A percentile compares a stretch with the other conserved stretches of the same genome.
Conservation (phyloP, 2,329 filamentous ascomycete genomes). For the Xylariaceae sp. region DNA sequence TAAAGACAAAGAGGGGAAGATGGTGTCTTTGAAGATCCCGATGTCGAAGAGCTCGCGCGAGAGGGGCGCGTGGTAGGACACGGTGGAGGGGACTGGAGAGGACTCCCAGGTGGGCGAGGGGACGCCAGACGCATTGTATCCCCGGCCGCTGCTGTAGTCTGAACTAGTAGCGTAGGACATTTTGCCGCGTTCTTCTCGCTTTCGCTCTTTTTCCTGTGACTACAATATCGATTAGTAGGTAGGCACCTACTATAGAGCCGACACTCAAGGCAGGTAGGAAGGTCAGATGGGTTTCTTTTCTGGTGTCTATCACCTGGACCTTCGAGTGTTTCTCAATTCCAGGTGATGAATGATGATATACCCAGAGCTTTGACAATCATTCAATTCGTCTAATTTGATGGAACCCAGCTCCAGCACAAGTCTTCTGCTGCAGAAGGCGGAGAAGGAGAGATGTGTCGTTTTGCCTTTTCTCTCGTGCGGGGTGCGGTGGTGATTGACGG, state of each 20-base stretch:
- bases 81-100: conserved; percentile 12
- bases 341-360: neutral
- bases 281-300: too few relatives aligned
- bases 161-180: conserved; percentile 9
- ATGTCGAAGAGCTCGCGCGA: conserved; percentile 14
- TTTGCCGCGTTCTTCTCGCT: neutral
- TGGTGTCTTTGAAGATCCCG: conserved; percentile 16
- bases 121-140: neutral
- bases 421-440: too few relatives aligned
- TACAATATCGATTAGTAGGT: too few relatives aligned
- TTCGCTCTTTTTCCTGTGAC: too few relatives aligned
- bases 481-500: too few relatives aligned
- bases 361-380: neutral
- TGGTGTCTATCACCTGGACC: neutral
- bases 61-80: conserved; percentile 9
- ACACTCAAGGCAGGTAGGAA: too few relatives aligned
- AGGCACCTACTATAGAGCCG: neutral
- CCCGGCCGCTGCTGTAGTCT: neutral
- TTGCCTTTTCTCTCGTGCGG: too few relatives aligned
- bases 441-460: too few relatives aligned
- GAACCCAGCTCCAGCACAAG: too few relatives aligned
- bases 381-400: too few relatives aligned
- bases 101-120: conserved; percentile 2
- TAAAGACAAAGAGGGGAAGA: conserved; percentile 11
- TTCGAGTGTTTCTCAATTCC: too few relatives aligned